Evolutionary conservation across 2,329 filamentous ascomycete species (phyloP).

Genomic region (Plenodomus tracheiphilus): DNA sequence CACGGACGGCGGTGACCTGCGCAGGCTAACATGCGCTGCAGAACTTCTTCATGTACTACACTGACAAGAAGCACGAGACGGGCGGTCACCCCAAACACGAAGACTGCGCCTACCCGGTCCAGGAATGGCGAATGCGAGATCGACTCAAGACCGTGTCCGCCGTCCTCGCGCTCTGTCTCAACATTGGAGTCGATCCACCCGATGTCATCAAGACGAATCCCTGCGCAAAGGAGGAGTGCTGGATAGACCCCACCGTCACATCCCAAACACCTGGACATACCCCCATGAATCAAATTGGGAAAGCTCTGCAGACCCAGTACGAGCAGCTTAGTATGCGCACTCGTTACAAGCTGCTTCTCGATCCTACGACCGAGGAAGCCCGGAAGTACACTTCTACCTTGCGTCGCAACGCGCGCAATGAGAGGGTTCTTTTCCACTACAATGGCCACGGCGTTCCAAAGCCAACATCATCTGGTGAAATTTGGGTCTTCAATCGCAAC

Average conservation of each 20-base stretch:
- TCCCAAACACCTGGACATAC: conserved; percentile 73
- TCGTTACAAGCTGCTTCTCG: conserved; percentile 95
- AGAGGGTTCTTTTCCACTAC: conserved; percentile 96
- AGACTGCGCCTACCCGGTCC: conserved; percentile 60
- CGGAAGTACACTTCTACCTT: conserved; percentile 94
- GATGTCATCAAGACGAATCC: conserved; percentile 96
- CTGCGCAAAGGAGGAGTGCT: conserved; percentile 91
- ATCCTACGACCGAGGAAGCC: conserved; percentile 95
- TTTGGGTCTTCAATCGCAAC: conserved; percentile 99
- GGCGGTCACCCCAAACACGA: conserved; percentile 78
- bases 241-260: conserved; percentile 86
- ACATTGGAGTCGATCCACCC: conserved; percentile 95
- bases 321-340: conserved; percentile 93
- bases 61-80: conserved; percentile 95
- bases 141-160: conserved; percentile 95
- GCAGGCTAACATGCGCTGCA: conserved; percentile 44
- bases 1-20: too few species aligned
- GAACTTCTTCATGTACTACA: conserved; percentile 99
- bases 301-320: conserved; percentile 93
- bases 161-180: conserved; percentile 89
- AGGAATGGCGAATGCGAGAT: conserved; percentile 98
- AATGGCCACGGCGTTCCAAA: conserved; percentile 97
- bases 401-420: conserved; percentile 89
- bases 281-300: conserved; percentile 91
- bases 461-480: conserved; percentile 91